Base-by-base conservation (phyloP, 805 yeast genomes). In the Grigorovia jiainica region DNA sequence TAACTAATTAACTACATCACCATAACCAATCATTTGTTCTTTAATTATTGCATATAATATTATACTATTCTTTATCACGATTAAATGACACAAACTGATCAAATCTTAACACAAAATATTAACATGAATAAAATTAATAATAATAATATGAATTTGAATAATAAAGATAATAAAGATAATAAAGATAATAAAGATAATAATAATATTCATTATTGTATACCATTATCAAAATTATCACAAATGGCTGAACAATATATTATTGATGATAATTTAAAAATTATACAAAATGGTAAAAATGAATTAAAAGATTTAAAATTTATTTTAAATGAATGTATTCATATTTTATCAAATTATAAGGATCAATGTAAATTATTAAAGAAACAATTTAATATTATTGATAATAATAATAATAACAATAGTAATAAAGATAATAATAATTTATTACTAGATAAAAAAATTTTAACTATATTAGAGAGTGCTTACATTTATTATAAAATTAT, bases 401-500 rank as follows among this genome's bases (percentile, higher is more conserved):
- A 27, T 15, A 18, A 34, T 9, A 16, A 17, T 13, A n/a, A 29
- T 27, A 21, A 34, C 16, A 16, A 35, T 2, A 8, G 30, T 10
- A 30, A 40, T 13, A 6, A 11, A 2, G 24, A 19, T n/a, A 20
- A 33, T 17, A 20, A 30, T 8, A 37, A 37, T 2, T n/a, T 27
- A 10, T 8, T 27, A 27, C 11, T 35, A 17, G 30, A 25, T 10
- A 35, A 35, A 24, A 13, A 35, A 24, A 17, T 24, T 5, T 25
- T 35, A 17, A 35, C 38, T 8, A 24, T 35, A 1, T 35, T 35
- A 40, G 65, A 60, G 50, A 49, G 56, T n/a, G 55, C 60, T 6
- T 61, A 57, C 38, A 53, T 61, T n/a, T 61, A 60, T 38, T 61
- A 57, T 46, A 61, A 61, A 41, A 58, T 60, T 15, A 55, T 61